Conservation (phyloP, 2,329 filamentous ascomycete species). For the Arthrobotrys sinensis region DNA sequence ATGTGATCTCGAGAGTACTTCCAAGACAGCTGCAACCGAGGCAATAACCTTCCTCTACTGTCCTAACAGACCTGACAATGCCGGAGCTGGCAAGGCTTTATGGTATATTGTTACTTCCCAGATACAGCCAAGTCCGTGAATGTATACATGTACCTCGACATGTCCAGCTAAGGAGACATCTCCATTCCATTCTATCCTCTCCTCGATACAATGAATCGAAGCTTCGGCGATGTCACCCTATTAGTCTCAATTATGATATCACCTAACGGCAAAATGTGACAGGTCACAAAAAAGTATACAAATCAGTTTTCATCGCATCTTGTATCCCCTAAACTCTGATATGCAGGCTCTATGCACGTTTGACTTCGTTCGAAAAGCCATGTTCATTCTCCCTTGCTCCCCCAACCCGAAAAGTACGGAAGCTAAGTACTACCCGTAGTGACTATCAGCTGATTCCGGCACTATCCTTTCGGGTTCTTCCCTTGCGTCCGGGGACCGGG, state of each 20-base stretch:
- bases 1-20: too few species aligned
- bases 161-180: neutral
- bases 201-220: neutral
- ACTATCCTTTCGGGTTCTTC: conserved; percentile 8
- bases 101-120: too few species aligned
- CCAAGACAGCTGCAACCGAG: too few species aligned
- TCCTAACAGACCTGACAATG: too few species aligned
- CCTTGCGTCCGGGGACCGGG: neutral
- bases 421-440: neutral
- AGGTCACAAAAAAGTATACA: conserved; percentile 1
- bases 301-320: neutral
- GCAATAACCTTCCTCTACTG: too few species aligned
- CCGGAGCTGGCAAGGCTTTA: too few species aligned
- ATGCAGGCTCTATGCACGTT: conserved; percentile 16
- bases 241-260: conserved; percentile 3
- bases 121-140: neutral
- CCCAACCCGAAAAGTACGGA: neutral
- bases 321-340: neutral
- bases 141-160: neutral
- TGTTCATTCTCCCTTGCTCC: conserved; percentile 4
- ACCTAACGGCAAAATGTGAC: conserved; percentile 5
- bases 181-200: conserved; percentile 4
- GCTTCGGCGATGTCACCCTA: neutral
- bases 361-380: neutral
- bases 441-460: conserved; percentile 1